phyloP scores from a whole-genome alignment of 169 alveolate species.

The Cryptosporidium muris region DNA sequence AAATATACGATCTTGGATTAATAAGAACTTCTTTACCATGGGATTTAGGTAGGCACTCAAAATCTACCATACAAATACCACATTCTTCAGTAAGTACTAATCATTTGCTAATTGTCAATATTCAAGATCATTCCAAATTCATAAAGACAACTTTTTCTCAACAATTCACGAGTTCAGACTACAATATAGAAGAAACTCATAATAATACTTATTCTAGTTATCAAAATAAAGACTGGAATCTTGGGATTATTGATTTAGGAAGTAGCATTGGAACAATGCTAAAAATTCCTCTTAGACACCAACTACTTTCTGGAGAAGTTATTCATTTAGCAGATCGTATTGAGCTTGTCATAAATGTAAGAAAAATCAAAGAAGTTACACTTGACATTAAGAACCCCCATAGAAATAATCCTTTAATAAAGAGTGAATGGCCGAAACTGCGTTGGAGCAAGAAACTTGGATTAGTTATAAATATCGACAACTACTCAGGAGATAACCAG shows the following conservation, averaged over 20 bases:
- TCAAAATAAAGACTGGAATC: constrained; percentile 35
- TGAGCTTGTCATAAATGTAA: constrained; percentile 39
- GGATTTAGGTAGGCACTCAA: constrained; percentile 90
- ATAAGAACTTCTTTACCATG: constrained; percentile 82
- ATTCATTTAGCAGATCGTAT: constrained; percentile 64
- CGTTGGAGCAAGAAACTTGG: constrained; percentile 68
- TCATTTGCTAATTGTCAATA: constrained; percentile 82
- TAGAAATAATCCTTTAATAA: background rate
- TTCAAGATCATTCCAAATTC: constrained; percentile 8
- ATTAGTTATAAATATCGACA: constrained; percentile 28
- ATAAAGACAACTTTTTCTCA: background rate
- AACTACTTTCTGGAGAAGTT: constrained; percentile 37
- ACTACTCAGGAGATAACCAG: background rate
- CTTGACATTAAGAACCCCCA: constrained; percentile 5
- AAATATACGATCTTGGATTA: constrained; percentile 44
- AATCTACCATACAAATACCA: constrained; percentile 85
- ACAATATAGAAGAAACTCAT: background rate
- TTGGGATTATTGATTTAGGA: constrained; percentile 81
- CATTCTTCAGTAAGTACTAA: constrained; percentile 89
- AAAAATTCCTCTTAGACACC: constrained; percentile 36
- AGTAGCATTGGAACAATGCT: constrained; percentile 90
- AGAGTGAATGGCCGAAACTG: constrained; percentile 40
- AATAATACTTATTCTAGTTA: background rate
- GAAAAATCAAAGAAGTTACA: background rate
- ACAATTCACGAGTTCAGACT: constrained; percentile 13